A percentile compares a stretch with the other conserved stretches of the same genome.
Conservation (phyloP, 2,329 filamentous ascomycete species). For the Apiospora rasikravindrae region DNA sequence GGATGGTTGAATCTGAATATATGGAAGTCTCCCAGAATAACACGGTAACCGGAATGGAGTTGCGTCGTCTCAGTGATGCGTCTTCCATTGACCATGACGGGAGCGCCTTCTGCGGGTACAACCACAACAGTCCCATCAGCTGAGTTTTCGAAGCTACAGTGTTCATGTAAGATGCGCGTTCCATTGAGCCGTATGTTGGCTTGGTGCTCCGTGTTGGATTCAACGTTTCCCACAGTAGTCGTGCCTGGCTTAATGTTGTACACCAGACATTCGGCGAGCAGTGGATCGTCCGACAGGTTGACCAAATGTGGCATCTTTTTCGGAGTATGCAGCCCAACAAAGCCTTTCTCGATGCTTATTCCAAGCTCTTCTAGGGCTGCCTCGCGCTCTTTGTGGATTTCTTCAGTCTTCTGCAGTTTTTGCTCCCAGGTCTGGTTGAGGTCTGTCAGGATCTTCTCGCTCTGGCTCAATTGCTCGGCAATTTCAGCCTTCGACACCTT, state of each 20-base stretch:
- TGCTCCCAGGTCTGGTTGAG: constrained; percentile 99
- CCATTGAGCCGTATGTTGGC: constrained; percentile 94
- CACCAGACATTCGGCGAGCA: constrained; percentile 93
- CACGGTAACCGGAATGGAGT: constrained; percentile 88
- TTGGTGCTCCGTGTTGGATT: constrained; percentile 74
- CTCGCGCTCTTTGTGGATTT: constrained; percentile 97
- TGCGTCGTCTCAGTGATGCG: constrained; percentile 85
- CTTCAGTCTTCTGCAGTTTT: constrained; percentile 91
- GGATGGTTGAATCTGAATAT: constrained; percentile 99
- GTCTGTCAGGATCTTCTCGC: constrained; percentile 93
- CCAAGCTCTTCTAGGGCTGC: constrained; percentile 93
- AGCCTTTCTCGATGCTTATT: constrained; percentile 98
- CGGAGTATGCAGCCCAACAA: constrained; percentile 90
- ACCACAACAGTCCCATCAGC: constrained; percentile 91
- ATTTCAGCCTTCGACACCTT: constrained; percentile 99
- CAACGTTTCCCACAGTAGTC: constrained; percentile 93
- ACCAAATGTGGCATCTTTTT: constrained; percentile 99
- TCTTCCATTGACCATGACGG: constrained; percentile 97
- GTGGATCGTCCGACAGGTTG: constrained; percentile 92
- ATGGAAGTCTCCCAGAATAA: constrained; percentile 97
- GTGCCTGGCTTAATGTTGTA: constrained; percentile 97
- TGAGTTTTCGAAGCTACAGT: constrained; percentile 90
- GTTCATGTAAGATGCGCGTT: constrained; percentile 87
- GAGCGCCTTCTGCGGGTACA: constrained; percentile 86
- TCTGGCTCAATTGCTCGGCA: constrained; percentile 92